Percentiles rank a stretch among this genome's conserved stretches.
Evolutionary conservation across 345 rosid species (phyloP).

Genomic region (Linum trigynum): DNA sequence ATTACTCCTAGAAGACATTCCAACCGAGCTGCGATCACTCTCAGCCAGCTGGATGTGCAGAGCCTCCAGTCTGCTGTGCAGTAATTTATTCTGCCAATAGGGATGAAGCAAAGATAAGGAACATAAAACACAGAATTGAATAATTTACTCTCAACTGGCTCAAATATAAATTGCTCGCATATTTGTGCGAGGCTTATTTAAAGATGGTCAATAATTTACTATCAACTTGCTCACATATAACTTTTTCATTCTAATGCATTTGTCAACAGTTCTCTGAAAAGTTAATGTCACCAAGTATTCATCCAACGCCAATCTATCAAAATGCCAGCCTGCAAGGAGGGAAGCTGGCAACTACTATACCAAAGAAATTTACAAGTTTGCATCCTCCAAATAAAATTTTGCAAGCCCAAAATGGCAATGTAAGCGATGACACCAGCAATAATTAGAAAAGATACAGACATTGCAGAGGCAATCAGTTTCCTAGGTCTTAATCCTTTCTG

Average conservation of each 20-base stretch:
- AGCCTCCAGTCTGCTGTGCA: slow-evolving; percentile 6
- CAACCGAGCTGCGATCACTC: slow-evolving; percentile 48
- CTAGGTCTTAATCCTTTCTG: too few species aligned
- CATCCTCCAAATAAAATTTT: too few species aligned
- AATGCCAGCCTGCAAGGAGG: neutral
- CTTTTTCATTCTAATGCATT: neutral
- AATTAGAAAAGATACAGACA: too few species aligned
- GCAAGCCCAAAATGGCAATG: too few species aligned
- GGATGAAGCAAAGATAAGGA: neutral
- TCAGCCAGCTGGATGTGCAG: slow-evolving; percentile 36
- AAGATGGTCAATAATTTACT: neutral
- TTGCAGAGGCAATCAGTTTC: too few species aligned
- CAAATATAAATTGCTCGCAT: neutral
- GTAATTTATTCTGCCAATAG: slow-evolving; percentile 1
- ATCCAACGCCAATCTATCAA: neutral
- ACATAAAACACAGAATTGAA: neutral
- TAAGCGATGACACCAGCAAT: too few species aligned
- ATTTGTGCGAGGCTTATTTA: neutral
- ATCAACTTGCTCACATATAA: neutral
- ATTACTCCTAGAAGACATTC: slow-evolving; percentile 35
- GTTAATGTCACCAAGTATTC: neutral
- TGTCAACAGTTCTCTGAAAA: neutral
- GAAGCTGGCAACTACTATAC: neutral
- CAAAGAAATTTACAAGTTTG: too few species aligned
- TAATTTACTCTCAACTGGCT: neutral